Conservation (phyloP, 2,329 filamentous ascomycete genomes). For the Elsinoe australis region DNA sequence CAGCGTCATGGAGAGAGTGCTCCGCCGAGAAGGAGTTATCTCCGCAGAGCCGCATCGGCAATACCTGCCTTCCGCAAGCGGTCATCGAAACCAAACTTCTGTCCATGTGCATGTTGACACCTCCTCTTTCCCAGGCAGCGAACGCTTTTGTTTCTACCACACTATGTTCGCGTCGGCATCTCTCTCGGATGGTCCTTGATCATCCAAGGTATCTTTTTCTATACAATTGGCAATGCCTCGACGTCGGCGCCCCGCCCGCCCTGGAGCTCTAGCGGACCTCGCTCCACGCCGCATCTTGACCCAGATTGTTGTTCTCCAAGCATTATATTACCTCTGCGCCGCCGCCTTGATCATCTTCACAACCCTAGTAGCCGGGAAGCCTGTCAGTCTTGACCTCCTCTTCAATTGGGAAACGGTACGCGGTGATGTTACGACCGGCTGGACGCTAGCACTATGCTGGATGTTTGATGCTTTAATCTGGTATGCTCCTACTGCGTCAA, state of each 20-base stretch:
- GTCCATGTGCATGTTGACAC: conserved; percentile 5
- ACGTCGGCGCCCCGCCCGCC: conserved; percentile 55
- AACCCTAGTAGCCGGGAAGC: conserved; percentile 55
- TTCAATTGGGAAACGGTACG: conserved; percentile 57
- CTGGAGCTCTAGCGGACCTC: conserved; percentile 59
- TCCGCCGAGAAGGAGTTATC: conserved; percentile 11
- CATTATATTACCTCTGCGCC: conserved; percentile 56
- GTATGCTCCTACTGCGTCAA: conserved; percentile 38
- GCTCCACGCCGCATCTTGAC: conserved; percentile 59
- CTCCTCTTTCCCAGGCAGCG: conserved; percentile 3
- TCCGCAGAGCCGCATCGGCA: conserved; percentile 15
- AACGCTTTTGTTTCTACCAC: neutral
- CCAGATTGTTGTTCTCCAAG: conserved; percentile 58
- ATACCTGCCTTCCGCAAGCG: neutral
- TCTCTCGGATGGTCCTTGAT: neutral
- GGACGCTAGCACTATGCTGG: conserved; percentile 62
- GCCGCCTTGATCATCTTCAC: conserved; percentile 59
- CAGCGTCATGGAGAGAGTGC: conserved; percentile 11
- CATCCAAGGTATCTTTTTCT: neutral
- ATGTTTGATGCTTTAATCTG: conserved; percentile 56
- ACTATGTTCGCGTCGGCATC: neutral
- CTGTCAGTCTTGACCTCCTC: conserved; percentile 51
- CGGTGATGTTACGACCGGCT: conserved; percentile 61
- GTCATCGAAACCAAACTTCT: neutral
- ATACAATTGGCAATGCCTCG: conserved; percentile 46